Conservation (phyloP, 2,329 filamentous ascomycete species). For the Ophiostoma quercus region DNA sequence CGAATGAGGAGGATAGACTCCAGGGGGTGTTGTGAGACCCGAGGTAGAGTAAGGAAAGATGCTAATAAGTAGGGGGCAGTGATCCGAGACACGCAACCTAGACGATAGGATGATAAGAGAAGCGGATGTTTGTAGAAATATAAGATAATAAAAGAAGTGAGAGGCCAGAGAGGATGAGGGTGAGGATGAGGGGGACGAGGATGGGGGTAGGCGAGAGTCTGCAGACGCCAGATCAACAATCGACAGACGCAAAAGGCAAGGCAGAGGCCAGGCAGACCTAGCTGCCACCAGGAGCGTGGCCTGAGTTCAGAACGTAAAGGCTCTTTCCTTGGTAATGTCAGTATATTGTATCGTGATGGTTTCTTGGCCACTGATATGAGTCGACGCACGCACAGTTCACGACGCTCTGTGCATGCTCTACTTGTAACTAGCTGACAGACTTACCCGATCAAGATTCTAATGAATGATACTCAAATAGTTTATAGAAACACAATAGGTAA, state of each 20-base stretch:
- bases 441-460: no score
- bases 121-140: background rate
- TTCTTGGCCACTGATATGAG: background rate
- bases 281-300: background rate
- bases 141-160: background rate
- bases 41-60: conserved; percentile 10
- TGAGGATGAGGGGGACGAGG: no score
- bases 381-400: background rate
- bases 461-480: no score
- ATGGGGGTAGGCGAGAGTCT: background rate
- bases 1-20: background rate
- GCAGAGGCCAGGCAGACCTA: background rate
- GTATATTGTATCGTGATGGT: background rate
- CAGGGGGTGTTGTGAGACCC: conserved; percentile 20
- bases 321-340: background rate
- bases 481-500: no score
- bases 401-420: background rate
- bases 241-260: background rate
- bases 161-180: no score
- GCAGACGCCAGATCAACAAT: background rate
- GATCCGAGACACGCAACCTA: conserved; percentile 23
- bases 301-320: background rate
- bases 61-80: background rate
- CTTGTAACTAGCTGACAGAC: no score
- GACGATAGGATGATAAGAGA: background rate